Conservation (phyloP, 1,139 yeast species). For the Yamadazyma spencermartinsiae region DNA sequence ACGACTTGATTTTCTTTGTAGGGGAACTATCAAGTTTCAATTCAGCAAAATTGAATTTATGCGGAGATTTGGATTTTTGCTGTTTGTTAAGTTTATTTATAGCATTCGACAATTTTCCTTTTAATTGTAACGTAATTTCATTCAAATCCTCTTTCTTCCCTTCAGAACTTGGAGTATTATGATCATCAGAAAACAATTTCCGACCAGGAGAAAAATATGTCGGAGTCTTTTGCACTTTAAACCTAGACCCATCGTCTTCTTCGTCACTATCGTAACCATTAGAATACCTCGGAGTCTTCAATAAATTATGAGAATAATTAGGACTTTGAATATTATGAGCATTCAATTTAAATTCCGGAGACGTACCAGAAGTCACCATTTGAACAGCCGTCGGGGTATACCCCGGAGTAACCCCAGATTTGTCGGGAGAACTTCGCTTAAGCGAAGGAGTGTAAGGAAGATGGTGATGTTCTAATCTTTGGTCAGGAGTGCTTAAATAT, state of each 20-base stretch:
- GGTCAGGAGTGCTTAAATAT: slow-evolving; percentile 37
- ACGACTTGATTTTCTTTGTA: slow-evolving; percentile 23
- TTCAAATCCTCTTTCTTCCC: slow-evolving; percentile 30
- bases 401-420: slow-evolving; percentile 25
- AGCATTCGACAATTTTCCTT: slow-evolving; percentile 40
- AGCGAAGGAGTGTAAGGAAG: slow-evolving; percentile 44
- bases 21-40: slow-evolving; percentile 36
- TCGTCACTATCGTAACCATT: slow-evolving; percentile 30
- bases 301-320: slow-evolving; percentile 15
- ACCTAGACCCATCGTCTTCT: slow-evolving; percentile 11
- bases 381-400: background rate
- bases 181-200: slow-evolving; percentile 25
- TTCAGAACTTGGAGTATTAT: slow-evolving; percentile 10
- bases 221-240: slow-evolving; percentile 41
- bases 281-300: slow-evolving; percentile 38
- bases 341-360: slow-evolving; percentile 2
- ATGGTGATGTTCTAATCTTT: slow-evolving; percentile 15
- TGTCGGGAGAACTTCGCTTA: slow-evolving; percentile 23
- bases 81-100: slow-evolving; percentile 37
- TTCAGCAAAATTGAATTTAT: slow-evolving; percentile 34
- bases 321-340: slow-evolving; percentile 8
- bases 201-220: slow-evolving; percentile 45
- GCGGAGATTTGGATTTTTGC: slow-evolving; percentile 16
- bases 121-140: slow-evolving; percentile 42
- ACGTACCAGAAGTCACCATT: background rate